These are phyloP conservation scores for Leucaena leucocephala DNA, from an alignment of 306 rosid species.

Conservation along the genomic window DNA sequence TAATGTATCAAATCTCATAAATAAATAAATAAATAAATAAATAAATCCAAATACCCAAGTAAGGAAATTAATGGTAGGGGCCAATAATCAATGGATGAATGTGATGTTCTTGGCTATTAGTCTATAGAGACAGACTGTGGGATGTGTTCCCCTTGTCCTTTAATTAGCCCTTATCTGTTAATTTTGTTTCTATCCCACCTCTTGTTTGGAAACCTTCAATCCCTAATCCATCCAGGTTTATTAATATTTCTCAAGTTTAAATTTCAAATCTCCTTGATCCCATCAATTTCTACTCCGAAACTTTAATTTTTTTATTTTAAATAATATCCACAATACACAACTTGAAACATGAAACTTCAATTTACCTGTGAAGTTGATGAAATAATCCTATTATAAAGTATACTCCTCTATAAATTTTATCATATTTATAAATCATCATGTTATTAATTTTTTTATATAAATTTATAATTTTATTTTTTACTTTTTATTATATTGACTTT, in stretches of 20 bases:
- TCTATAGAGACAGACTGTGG: not conserved
- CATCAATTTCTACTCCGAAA: not conserved
- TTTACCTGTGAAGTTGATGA: too few species aligned
- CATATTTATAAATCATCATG: too few species aligned
- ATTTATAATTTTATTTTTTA: too few species aligned
- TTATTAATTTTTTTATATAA: too few species aligned
- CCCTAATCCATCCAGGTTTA: not conserved
- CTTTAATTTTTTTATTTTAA: too few species aligned
- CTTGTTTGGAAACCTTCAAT: not conserved
- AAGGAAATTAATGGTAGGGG: not conserved
- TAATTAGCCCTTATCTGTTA: not conserved
- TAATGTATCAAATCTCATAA: not conserved
- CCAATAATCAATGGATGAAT: conserved; percentile 1
- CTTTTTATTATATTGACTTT: too few species aligned
- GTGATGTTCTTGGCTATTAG: not conserved
- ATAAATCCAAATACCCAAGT: not conserved
- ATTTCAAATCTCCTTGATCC: conserved; percentile 2
- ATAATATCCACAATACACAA: too few species aligned
- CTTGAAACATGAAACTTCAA: too few species aligned
- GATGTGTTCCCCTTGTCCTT: not conserved
- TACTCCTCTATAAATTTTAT: too few species aligned
- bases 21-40: not conserved
- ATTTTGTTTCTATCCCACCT: conserved; percentile 6
- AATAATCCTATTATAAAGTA: too few species aligned
- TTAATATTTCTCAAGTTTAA: not conserved